Conservation (phyloP, 2,329 filamentous ascomycete genomes). For the Neopestalotiopsis sp. region DNA sequence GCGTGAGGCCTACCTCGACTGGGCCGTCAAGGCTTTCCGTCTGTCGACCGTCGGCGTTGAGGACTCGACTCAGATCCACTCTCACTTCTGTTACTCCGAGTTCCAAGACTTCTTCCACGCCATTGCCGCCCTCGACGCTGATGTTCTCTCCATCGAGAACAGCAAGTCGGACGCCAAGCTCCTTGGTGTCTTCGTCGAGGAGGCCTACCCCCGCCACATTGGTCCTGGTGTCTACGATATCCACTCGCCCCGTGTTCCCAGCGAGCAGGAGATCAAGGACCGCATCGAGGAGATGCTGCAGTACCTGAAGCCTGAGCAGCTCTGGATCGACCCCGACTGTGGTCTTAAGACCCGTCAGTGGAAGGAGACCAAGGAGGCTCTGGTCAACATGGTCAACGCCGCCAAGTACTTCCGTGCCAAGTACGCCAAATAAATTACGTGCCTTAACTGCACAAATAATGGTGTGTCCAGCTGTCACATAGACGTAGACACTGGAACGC, state of each 20-base stretch:
- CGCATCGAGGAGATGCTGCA: constrained; percentile 97
- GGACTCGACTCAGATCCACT: constrained; percentile 99
- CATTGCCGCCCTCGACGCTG: constrained; percentile 95
- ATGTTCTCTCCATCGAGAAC: constrained; percentile 99
- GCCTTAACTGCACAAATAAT: constrained; percentile 23
- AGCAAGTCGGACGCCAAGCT: constrained; percentile 99
- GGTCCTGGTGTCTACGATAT: constrained; percentile 99
- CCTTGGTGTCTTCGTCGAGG: constrained; percentile 96
- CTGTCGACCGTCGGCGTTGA: constrained; percentile 91
- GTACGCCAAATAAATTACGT: constrained; percentile 68
- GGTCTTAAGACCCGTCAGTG: constrained; percentile 99
- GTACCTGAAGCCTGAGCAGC: constrained; percentile 96
- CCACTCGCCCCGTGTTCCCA: constrained; percentile 97
- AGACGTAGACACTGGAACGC: constrained; percentile 31
- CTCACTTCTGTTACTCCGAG: constrained; percentile 99
- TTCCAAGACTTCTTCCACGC: constrained; percentile 99
- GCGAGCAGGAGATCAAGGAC: constrained; percentile 97
- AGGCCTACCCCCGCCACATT: constrained; percentile 97
- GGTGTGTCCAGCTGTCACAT: constrained; percentile 9
- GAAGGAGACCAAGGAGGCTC: constrained; percentile 96
- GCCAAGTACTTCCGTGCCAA: constrained; percentile 96
- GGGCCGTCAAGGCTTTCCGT: constrained; percentile 98
- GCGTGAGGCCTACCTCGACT: constrained; percentile 94
- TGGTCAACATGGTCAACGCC: constrained; percentile 96
- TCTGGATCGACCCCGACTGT: constrained; percentile 99